These are phyloP conservation scores for Coniochaeta hoffmannii DNA, from an alignment of 2,329 filamentous ascomycete species.

Conservation along the genomic window DNA sequence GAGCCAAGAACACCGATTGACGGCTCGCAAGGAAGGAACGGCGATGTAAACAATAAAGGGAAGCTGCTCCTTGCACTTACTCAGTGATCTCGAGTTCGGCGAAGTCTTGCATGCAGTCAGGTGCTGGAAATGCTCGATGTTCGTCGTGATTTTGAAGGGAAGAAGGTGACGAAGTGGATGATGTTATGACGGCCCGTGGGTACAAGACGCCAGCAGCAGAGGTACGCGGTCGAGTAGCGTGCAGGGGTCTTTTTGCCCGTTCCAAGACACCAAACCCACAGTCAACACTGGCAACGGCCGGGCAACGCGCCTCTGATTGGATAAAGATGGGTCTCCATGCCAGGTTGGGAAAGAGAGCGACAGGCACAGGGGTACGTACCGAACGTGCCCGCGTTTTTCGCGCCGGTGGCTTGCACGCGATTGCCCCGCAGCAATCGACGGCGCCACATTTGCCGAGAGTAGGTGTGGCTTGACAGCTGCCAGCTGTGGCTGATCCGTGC, in stretches of 20 bases:
- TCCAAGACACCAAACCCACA: slow-evolving; percentile 14
- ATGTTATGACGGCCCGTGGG: slow-evolving; percentile 10
- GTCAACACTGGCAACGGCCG: slow-evolving; percentile 49
- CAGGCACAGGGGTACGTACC: slow-evolving; percentile 7
- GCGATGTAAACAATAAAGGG: neutral
- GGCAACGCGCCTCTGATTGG: slow-evolving; percentile 48
- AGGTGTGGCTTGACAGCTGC: neutral
- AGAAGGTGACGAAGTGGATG: neutral
- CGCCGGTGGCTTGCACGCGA: slow-evolving; percentile 18
- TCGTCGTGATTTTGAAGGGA: neutral
- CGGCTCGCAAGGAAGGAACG: neutral
- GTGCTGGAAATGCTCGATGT: neutral
- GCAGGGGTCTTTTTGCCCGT: slow-evolving; percentile 9
- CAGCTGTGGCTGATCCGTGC: slow-evolving; percentile 2
- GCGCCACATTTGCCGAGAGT: slow-evolving; percentile 4
- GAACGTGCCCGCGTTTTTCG: slow-evolving; percentile 15
- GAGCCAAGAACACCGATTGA: neutral
- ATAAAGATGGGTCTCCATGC: slow-evolving; percentile 5
- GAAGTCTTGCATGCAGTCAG: neutral
- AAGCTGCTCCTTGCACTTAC: slow-evolving; percentile 1
- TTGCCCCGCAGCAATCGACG: neutral
- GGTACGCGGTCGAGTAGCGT: slow-evolving; percentile 19
- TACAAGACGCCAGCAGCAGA: slow-evolving; percentile 14
- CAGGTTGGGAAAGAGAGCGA: slow-evolving; percentile 6
- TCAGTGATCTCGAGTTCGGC: neutral